Percentiles rank a stretch among this genome's conserved stretches.
Evolutionary conservation across 768 basidiomycete genomes (phyloP).

Genomic region (Termitomyces eurrhizus): DNA sequence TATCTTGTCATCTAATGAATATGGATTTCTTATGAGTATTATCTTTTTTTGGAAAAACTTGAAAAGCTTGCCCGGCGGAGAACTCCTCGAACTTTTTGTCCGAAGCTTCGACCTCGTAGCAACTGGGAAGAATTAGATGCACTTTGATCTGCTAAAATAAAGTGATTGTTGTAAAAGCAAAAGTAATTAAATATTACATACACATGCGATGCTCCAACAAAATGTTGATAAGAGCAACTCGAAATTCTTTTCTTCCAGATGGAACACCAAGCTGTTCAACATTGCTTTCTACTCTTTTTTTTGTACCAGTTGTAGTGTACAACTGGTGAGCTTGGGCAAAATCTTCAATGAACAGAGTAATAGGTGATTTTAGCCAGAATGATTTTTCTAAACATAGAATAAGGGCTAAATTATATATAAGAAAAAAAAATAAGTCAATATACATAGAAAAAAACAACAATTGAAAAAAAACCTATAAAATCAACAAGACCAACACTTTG

Average conservation of each 20-base stretch:
- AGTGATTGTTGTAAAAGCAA: not conserved
- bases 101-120: not conserved
- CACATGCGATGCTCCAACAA: not conserved
- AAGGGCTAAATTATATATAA: not conserved
- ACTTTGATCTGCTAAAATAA: not conserved
- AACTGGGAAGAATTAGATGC: not conserved
- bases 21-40: not conserved
- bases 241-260: not conserved
- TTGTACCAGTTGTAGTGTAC: not conserved
- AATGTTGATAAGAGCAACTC: not conserved
- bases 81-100: not conserved
- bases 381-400: conserved; percentile 1
- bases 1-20: not conserved
- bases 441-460: not conserved
- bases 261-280: not conserved
- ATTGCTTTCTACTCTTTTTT: not conserved
- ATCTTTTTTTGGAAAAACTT: too few species aligned
- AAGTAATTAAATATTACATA: not conserved
- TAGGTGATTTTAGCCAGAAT: not conserved
- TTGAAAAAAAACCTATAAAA: not conserved
- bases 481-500: not conserved
- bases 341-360: not conserved
- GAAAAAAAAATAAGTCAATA: not conserved
- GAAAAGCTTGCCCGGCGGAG: not conserved
- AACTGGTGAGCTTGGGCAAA: not conserved